These are phyloP conservation scores for Rhododendron henanense DNA, from an alignment of 148 eudicot genomes.

Conservation along the genomic window DNA sequence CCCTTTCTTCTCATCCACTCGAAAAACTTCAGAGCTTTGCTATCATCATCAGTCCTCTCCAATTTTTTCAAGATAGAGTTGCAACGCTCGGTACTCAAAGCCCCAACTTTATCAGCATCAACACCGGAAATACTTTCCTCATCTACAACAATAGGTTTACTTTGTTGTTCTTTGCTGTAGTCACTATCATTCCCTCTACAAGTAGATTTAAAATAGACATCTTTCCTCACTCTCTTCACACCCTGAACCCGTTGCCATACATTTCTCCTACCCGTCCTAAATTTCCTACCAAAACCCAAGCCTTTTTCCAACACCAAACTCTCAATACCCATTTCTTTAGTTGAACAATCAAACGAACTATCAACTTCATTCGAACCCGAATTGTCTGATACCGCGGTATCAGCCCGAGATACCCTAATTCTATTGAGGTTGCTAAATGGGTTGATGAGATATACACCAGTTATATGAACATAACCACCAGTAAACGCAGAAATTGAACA, in stretches of 20 bases:
- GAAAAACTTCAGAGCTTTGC: not conserved
- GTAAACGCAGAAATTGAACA: constrained; percentile 25
- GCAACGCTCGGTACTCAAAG: constrained; percentile 44
- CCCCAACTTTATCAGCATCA: constrained; percentile 26
- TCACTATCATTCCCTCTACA: no score
- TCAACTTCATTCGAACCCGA: constrained; percentile 22
- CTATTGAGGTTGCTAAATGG: constrained; percentile 25
- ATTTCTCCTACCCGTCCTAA: constrained; percentile 21
- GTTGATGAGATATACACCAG: constrained; percentile 20
- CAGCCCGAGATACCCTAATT: constrained; percentile 38
- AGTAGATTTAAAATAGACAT: constrained; percentile 17
- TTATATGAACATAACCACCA: constrained; percentile 1
- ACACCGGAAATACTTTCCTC: constrained; percentile 9
- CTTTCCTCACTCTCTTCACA: constrained; percentile 19
- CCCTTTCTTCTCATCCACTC: constrained; percentile 61
- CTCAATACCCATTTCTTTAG: constrained; percentile 21
- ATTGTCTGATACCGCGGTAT: constrained; percentile 33
- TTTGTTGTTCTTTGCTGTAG: no score
- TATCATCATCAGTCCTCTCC: constrained; percentile 28
- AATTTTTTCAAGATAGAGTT: constrained; percentile 52
- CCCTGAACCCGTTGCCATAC: constrained; percentile 42
- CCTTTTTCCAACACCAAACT: constrained; percentile 14
- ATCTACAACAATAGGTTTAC: constrained; percentile 9
- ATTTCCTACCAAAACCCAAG: constrained; percentile 7
- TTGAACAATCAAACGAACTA: constrained; percentile 5